Percentiles rank a stretch among this genome's conserved stretches.
Evolutionary conservation across 345 rosid species (phyloP).

Genomic region (Arabidopsis suecica): DNA sequence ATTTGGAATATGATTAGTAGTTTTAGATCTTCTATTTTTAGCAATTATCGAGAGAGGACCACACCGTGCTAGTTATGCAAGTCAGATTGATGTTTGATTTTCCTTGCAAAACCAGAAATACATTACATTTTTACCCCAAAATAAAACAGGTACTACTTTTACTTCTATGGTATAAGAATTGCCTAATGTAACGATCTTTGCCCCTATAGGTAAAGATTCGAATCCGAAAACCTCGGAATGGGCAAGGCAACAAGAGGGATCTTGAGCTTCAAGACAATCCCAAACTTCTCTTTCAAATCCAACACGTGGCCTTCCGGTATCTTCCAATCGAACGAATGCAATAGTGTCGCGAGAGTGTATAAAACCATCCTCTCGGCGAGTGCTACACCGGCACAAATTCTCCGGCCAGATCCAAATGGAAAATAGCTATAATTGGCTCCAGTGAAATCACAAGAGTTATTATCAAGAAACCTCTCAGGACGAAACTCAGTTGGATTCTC

Average conservation of each 20-base stretch:
- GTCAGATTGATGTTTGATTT: background rate
- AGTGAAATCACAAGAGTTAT: conserved; percentile 52
- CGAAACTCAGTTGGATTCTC: conserved; percentile 25
- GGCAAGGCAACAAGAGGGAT: conserved; percentile 60
- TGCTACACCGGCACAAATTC: conserved; percentile 69
- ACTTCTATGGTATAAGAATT: background rate
- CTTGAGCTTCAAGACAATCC: conserved; percentile 69
- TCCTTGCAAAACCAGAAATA: background rate
- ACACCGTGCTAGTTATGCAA: background rate
- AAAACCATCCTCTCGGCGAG: conserved; percentile 83
- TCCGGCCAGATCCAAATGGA: conserved; percentile 83
- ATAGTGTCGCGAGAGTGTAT: conserved; percentile 58
- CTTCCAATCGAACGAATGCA: conserved; percentile 81
- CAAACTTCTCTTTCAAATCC: conserved; percentile 68
- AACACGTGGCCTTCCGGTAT: conserved; percentile 43
- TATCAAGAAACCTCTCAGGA: conserved; percentile 37
- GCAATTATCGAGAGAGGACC: background rate
- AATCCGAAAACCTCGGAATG: conserved; percentile 55
- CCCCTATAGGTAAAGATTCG: conserved; percentile 19
- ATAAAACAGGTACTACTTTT: background rate
- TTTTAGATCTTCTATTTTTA: background rate
- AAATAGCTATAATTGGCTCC: conserved; percentile 60
- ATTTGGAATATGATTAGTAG: background rate
- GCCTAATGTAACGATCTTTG: background rate
- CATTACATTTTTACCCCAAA: background rate